Evolutionary conservation across 2,329 filamentous ascomycete genomes (phyloP), one percentile per base, ranked within the genome.

Genomic region (Colletotrichum sp.): DNA sequence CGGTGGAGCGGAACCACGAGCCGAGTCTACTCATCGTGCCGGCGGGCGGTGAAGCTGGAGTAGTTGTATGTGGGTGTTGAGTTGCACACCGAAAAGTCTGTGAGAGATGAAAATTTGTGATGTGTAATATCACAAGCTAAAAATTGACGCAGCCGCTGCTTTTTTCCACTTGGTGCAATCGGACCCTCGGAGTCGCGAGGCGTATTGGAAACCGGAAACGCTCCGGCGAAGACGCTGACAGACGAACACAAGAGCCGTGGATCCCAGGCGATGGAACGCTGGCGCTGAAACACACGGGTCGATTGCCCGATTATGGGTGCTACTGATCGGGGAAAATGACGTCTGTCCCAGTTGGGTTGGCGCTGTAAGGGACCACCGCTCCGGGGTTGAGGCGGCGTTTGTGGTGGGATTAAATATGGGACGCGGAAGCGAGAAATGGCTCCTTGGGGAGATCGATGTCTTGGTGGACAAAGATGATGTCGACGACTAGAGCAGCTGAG

Each of bases 1-100:
- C 81, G 39, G 82, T 78, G 60, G 85, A 85, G 78, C 89, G 88
- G 79, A 91, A 87, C 90, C 89, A 91, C 66, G 86, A 85, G 58
- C 87, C 83, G 30, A 91, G 80, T 70, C 86, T 85, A 81, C 86
- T 89, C 88, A 89, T 89, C 52, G 16, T 60, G 62, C 39, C 66
- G 30, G 34, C 61, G 61, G 61, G 55, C 55, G 58, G 32, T 18
- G 67, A 58, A 13, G 43, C 22, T 58, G 28, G 30, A 48, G 43
- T 52, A 52, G 43, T 22, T 13, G 18, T 34, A 34, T 28, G 25
- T n/a, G 22, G 15, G 39, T 32, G 36, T 27, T 48, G 39, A 52
- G 39, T 25, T 64, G 36, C 43, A 52, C 43, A 43, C 39, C n/a
- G n/a, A 52, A 30, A 15, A 30, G 18, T 25, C n/a, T 13, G 28